phyloP scores from a whole-genome alignment of 139 green algal genomes.

The Prasinococcaceae sp. region DNA sequence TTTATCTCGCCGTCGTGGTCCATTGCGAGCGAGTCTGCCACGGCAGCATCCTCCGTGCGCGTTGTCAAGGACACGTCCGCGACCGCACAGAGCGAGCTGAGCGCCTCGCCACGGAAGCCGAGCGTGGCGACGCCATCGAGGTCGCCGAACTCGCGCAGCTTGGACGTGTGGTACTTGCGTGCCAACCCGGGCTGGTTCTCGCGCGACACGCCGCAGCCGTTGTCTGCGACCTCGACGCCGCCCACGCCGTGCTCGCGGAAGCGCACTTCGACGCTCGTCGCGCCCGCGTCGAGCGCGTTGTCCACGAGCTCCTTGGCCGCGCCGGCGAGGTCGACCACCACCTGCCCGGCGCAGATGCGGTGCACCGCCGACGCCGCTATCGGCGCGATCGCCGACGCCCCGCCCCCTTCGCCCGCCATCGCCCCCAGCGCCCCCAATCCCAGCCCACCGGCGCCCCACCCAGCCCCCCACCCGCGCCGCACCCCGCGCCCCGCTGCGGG shows the following conservation, averaged over 20 bases:
- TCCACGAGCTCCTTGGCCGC: slow-evolving; percentile 77
- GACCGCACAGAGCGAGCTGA: slow-evolving; percentile 78
- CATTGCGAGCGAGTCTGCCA: slow-evolving; percentile 44
- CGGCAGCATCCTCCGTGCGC: slow-evolving; percentile 34
- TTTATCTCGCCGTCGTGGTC: slow-evolving; percentile 39
- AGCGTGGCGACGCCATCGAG: slow-evolving; percentile 64
- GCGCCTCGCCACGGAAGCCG: slow-evolving; percentile 89
- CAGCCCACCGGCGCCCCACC: too few species aligned
- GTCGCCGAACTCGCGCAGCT: slow-evolving; percentile 67
- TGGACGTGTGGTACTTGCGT: slow-evolving; percentile 92
- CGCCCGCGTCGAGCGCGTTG: slow-evolving; percentile 86
- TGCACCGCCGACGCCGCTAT: slow-evolving; percentile 15
- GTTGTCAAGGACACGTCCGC: slow-evolving; percentile 61
- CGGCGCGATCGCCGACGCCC: too few species aligned
- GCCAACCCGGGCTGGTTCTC: slow-evolving; percentile 56
- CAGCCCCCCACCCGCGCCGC: too few species aligned
- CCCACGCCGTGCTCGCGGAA: slow-evolving; percentile 73
- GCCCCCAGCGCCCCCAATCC: too few species aligned
- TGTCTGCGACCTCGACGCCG: slow-evolving; percentile 88
- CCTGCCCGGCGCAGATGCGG: slow-evolving; percentile 42
- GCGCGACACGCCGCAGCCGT: slow-evolving; percentile 61
- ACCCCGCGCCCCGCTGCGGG: too few species aligned
- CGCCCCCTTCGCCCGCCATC: too few species aligned
- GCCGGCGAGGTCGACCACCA: slow-evolving; percentile 73
- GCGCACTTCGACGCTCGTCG: slow-evolving; percentile 70